These are phyloP conservation scores for Plasmodium gaboni DNA, from an alignment of 169 alveolate genomes.

Conservation along the genomic window DNA sequence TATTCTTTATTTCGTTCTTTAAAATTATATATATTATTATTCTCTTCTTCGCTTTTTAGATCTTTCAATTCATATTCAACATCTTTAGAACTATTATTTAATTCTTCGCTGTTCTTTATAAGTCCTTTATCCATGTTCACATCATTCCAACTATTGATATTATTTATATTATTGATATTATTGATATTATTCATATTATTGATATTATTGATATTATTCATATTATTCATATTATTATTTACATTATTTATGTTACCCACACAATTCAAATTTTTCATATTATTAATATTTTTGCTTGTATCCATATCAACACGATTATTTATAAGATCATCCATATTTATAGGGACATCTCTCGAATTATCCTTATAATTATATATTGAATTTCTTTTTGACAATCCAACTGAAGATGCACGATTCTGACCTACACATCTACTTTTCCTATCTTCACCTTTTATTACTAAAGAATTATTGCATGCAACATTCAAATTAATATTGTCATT, in stretches of 20 bases:
- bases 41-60: neutral
- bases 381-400: slow-evolving; percentile 11
- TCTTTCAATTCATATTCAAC: neutral
- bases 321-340: no score
- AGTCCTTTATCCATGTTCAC: neutral
- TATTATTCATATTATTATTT: no score
- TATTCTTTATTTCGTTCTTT: slow-evolving; percentile 51
- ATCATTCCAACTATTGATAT: neutral
- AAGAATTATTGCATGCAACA: no score
- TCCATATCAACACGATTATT: no score
- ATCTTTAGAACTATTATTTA: neutral
- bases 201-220: no score
- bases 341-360: neutral
- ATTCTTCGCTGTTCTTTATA: neutral
- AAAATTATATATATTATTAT: slow-evolving; percentile 7
- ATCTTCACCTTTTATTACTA: no score
- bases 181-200: neutral
- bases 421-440: neutral
- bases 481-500: neutral
- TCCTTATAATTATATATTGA: slow-evolving; percentile 15
- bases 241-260: no score
- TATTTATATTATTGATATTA: neutral
- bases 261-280: no score
- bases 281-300: no score
- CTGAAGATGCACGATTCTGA: slow-evolving; percentile 8